These are phyloP conservation scores for Chaetoscypha palmicola DNA, from an alignment of 2,329 filamentous ascomycete genomes.

Conservation along the genomic window DNA sequence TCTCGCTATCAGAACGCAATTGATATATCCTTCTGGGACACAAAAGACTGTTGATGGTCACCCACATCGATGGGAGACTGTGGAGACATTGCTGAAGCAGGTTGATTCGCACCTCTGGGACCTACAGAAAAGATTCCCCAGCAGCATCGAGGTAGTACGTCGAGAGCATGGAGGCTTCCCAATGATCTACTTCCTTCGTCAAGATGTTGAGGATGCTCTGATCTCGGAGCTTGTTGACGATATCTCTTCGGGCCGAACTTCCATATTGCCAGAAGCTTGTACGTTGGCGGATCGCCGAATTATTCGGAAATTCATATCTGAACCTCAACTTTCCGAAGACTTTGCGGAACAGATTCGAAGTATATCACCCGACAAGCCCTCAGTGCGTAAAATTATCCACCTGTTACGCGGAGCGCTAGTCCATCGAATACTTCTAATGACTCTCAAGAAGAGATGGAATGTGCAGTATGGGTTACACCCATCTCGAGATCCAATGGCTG, in stretches of 20 bases:
- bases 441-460: slow-evolving; percentile 49
- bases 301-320: slow-evolving; percentile 24
- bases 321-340: slow-evolving; percentile 18
- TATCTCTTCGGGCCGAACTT: slow-evolving; percentile 27
- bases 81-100: slow-evolving; percentile 26
- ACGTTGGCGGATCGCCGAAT: slow-evolving; percentile 24
- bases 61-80: slow-evolving; percentile 34
- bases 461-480: slow-evolving; percentile 56
- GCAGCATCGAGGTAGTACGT: slow-evolving; percentile 39
- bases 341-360: slow-evolving; percentile 23
- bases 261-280: slow-evolving; percentile 19
- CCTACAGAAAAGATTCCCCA: slow-evolving; percentile 33
- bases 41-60: slow-evolving; percentile 34
- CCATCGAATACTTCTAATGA: slow-evolving; percentile 45
- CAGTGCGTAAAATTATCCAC: slow-evolving; percentile 36
- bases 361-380: slow-evolving; percentile 31
- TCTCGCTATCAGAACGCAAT: slow-evolving; percentile 33
- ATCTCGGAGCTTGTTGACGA: slow-evolving; percentile 30
- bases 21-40: slow-evolving; percentile 36
- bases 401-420: slow-evolving; percentile 58
- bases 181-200: slow-evolving; percentile 40
- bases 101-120: slow-evolving; percentile 29
- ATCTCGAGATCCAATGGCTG: slow-evolving; percentile 50
- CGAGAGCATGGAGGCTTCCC: slow-evolving; percentile 36
- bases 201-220: slow-evolving; percentile 33